Evolutionary conservation across 108 stramenopile species (phyloP), one percentile per base, ranked within the genome.

Genomic region (Discostella pseudostelligera): DNA sequence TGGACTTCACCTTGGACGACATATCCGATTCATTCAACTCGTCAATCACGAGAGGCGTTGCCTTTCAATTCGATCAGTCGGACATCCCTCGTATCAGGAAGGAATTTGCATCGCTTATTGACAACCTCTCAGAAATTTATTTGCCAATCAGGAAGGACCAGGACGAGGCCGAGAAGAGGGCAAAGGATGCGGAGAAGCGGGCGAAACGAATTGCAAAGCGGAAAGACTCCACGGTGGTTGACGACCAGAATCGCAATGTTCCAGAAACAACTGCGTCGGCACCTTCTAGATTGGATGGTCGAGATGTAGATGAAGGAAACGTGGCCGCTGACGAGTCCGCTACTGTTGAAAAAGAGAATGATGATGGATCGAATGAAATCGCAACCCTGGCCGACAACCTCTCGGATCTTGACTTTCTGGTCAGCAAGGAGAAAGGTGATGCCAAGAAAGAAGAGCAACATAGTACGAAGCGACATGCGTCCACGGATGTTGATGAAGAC

Each of bases 71-170:
- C 57, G 62, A 64, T 24, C 59, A 77, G 70, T 55, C 26, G 63
- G 87, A 92, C 58, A 95, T 95, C 47, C 78, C 64, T 24, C 67
- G 82, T 1, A 75, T 95, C 29, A 67, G 94, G 14, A 29, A 58
- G 1, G 88, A 91, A 65, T 75, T 93, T 44, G 55, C 59, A 53
- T 58, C 13, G 8, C 57, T 94, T 49, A 79, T 94, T 40, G 62
- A 69, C 40, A 56, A 74, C 20, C 77, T 86, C 37, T 69, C 81
- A 8, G 43, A 46, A 11, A 8, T 83, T 3, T 85, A 87, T 39
- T 35, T 56, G 4, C 28, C 44, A 9, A 44, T 28, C 37, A 26
- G 12, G 62, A 62, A 65, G 39, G 39, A 65, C 51, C 35, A 43
- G 9, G 53, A 51, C 37, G 39, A 65, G 16, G 49, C 42, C n/a